phyloP scores from a whole-genome alignment of 2,329 filamentous ascomycete species.

The Cyphellophora europaea region DNA sequence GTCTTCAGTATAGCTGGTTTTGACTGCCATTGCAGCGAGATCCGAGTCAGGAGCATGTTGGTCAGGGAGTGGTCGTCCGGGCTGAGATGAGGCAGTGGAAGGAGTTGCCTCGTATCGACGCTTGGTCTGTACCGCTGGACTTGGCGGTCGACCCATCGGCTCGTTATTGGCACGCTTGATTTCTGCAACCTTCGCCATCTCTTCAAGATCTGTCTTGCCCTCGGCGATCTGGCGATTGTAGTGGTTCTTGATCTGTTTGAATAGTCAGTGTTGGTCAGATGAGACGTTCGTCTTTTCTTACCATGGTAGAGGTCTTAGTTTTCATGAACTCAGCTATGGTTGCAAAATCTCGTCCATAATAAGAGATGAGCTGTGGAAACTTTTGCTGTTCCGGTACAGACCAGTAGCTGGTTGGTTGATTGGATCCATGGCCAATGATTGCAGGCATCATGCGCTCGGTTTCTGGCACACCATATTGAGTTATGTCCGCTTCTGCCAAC shows the following conservation, averaged over 20 bases:
- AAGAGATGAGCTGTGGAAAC: conserved; percentile 34
- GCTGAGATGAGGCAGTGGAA: conserved; percentile 23
- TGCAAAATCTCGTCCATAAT: conserved; percentile 40
- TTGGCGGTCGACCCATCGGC: conserved; percentile 32
- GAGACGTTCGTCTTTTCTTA: too few species aligned
- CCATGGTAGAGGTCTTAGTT: conserved; percentile 43
- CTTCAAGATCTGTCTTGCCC: conserved; percentile 35
- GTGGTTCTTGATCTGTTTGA: conserved; percentile 38
- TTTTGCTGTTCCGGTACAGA: conserved; percentile 41
- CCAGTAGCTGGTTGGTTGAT: conserved; percentile 42
- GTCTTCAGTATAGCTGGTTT: conserved; percentile 20
- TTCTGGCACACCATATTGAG: conserved; percentile 4
- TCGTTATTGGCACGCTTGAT: conserved; percentile 35
- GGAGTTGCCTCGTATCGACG: conserved; percentile 38
- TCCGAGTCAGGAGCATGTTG: conserved; percentile 28
- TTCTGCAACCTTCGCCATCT: conserved; percentile 32
- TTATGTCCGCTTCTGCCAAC: conserved; percentile 5
- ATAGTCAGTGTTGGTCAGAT: too few species aligned
- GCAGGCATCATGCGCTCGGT: neutral
- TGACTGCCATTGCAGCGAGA: conserved; percentile 25
- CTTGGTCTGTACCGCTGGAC: conserved; percentile 32
- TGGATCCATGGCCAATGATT: conserved; percentile 1
- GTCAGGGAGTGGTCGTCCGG: conserved; percentile 22
- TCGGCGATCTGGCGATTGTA: conserved; percentile 35
- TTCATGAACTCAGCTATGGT: conserved; percentile 42